Evolutionary conservation across 108 stramenopile species (phyloP), one percentile per base, ranked within the genome.

Genomic region (Ochromonas danica): DNA sequence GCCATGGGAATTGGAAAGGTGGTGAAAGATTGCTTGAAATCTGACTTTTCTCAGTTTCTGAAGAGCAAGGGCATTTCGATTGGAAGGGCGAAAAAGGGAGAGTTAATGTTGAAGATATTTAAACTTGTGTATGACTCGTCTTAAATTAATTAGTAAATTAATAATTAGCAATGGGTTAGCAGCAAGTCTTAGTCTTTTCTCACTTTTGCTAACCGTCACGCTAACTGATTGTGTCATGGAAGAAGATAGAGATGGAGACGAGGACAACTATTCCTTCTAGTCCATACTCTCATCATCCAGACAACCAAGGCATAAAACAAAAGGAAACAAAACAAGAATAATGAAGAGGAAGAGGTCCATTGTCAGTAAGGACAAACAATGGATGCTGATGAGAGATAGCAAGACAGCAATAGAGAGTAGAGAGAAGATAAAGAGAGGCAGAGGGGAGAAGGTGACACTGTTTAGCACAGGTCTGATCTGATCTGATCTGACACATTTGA

Each of bases 71-170:
- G 51, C 51, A 57, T 57, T 57, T 57, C 51, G 51, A 57, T 57
- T 57, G 51, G 51, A 57, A 57, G 51, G 51, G 51, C 51, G 51
- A 57, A 57, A 57, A 57, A 57, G 51, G 51, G 51, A 57, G 51
- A 57, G 51, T 57, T 57, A 57, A 57, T 57, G 51, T 57, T 57
- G 51, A 57, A 57, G 51, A 57, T 57, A 57, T 57, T 57, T 57
- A 57, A 57, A 57, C 51, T 57, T 57, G 51, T 57, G 51, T 17
- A 57, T 57, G 51, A 57, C 51, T 57, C 51, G 51, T 57, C 51
- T 57, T 57, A 57, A 57, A 57, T 57, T 57, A 57, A 57, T 57
- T 57, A 57, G 51, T 57, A 57, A 57, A 57, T 57, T 57, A 57
- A 57, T 57, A 57, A 57, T 57, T 57, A 57, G 51, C 51, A 57